A percentile compares a stretch with the other conserved stretches of the same genome.
These are phyloP conservation scores for Ustilago esculenta DNA, from an alignment of 1,284 basidiomycete species.

Conservation along the genomic window DNA sequence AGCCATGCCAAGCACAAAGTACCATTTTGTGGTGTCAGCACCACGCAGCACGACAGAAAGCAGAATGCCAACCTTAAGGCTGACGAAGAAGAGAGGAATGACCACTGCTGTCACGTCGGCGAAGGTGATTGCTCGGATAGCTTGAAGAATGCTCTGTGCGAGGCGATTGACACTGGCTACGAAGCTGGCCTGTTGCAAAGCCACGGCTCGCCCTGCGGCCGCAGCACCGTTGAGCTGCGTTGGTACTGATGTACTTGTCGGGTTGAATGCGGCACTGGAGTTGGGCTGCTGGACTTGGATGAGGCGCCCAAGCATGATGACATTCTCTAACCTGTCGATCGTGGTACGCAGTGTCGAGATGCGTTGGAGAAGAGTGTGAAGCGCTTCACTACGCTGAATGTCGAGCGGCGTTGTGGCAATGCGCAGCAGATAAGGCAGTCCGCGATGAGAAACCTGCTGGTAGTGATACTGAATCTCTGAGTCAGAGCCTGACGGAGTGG, in stretches of 20 bases:
- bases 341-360: slow-evolving; percentile 17
- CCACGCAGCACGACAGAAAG: slow-evolving; percentile 46
- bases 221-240: neutral
- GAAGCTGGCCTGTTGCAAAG: slow-evolving; percentile 9
- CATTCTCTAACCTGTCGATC: slow-evolving; percentile 33
- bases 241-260: neutral
- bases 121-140: slow-evolving; percentile 15
- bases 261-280: neutral
- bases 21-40: slow-evolving; percentile 39
- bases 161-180: neutral
- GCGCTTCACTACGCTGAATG: slow-evolving; percentile 26
- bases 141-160: neutral
- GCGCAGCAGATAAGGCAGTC: slow-evolving; percentile 45
- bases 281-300: neutral
- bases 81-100: slow-evolving; percentile 46
- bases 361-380: slow-evolving; percentile 27
- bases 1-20: slow-evolving; percentile 38
- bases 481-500: neutral
- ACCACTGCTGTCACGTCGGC: slow-evolving; percentile 27
- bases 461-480: slow-evolving; percentile 20
- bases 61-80: slow-evolving; percentile 49
- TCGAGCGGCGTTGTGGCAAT: slow-evolving; percentile 21
- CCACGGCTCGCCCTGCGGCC: neutral
- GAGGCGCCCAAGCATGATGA: slow-evolving; percentile 27
- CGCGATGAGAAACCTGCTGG: slow-evolving; percentile 36